phyloP scores from a whole-genome alignment of 371 early-diverging fungal genomes.

The Fennellomyces sp. region DNA sequence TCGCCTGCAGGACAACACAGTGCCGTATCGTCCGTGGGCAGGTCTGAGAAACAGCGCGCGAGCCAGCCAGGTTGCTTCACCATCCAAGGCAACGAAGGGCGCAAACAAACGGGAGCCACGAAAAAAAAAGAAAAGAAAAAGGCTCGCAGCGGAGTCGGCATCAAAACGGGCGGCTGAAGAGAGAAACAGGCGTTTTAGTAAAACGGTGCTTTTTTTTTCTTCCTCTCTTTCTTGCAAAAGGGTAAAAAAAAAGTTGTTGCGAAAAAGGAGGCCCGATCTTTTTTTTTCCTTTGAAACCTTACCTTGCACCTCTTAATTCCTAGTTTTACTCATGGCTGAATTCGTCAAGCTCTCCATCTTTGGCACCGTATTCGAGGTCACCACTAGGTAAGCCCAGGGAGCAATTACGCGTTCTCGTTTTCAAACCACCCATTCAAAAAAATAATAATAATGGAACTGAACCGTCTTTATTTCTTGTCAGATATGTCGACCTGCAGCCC shows the following conservation, averaged over 20 bases:
- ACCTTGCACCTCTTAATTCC: not conserved
- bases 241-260: not conserved
- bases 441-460: no score
- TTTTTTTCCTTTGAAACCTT: not conserved
- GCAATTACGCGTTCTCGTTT: not conserved
- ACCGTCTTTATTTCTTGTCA: constrained; percentile 18
- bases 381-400: constrained; percentile 66
- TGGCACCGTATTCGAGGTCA: constrained; percentile 93
- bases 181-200: no score
- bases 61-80: no score
- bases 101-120: not conserved
- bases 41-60: no score
- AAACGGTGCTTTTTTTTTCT: not conserved
- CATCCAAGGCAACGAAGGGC: not conserved
- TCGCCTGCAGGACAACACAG: no score
- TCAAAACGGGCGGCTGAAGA: not conserved
- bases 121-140: not conserved
- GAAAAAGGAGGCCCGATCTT: not conserved
- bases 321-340: constrained; percentile 66
- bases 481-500: constrained; percentile 91
- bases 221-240: not conserved
- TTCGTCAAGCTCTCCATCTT: constrained; percentile 87
- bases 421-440: no score
- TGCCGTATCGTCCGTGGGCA: no score
- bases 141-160: not conserved